Conservation (phyloP, 2,329 filamentous ascomycete genomes). For the Aspergillus tubingensis region DNA sequence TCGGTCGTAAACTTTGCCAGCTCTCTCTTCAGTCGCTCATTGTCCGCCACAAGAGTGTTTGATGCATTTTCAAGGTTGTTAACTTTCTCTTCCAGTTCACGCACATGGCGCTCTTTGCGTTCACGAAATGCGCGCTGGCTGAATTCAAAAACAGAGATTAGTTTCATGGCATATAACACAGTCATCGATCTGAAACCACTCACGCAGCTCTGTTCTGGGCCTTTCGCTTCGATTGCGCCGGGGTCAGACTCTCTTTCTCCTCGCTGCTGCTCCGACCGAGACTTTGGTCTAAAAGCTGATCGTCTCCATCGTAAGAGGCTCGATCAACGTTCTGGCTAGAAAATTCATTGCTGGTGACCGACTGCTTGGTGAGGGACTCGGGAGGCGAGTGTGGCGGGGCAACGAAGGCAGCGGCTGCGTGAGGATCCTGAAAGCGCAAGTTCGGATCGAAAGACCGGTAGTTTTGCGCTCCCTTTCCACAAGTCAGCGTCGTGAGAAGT, state of each 20-base stretch:
- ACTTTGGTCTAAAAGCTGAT: constrained; percentile 28
- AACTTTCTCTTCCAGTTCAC: constrained; percentile 87
- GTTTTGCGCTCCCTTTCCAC: constrained; percentile 22
- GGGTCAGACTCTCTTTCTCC: constrained; percentile 57
- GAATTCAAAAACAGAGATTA: not conserved
- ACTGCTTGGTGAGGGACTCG: constrained; percentile 38
- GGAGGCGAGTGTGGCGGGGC: constrained; percentile 39
- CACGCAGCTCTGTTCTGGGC: constrained; percentile 74
- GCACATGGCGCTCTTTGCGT: constrained; percentile 91
- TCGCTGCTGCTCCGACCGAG: constrained; percentile 52
- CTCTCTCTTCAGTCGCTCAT: constrained; percentile 81
- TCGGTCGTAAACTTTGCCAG: constrained; percentile 83
- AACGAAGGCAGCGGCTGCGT: constrained; percentile 32
- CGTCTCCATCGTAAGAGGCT: constrained; percentile 33
- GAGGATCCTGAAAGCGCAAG: constrained; percentile 36
- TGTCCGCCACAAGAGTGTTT: constrained; percentile 73
- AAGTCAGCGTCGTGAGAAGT: constrained; percentile 14
- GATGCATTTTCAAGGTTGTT: constrained; percentile 73
- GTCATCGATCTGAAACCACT: constrained; percentile 33
- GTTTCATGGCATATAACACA: not conserved
- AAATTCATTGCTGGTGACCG: constrained; percentile 33
- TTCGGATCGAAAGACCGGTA: constrained; percentile 42
- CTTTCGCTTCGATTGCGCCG: constrained; percentile 63
- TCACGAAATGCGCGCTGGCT: constrained; percentile 96
- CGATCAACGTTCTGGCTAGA: constrained; percentile 25